Evolutionary conservation across 495 filamentous ascomycete genomes (phyloP).

Genomic region (Daldinia vernicosa): DNA sequence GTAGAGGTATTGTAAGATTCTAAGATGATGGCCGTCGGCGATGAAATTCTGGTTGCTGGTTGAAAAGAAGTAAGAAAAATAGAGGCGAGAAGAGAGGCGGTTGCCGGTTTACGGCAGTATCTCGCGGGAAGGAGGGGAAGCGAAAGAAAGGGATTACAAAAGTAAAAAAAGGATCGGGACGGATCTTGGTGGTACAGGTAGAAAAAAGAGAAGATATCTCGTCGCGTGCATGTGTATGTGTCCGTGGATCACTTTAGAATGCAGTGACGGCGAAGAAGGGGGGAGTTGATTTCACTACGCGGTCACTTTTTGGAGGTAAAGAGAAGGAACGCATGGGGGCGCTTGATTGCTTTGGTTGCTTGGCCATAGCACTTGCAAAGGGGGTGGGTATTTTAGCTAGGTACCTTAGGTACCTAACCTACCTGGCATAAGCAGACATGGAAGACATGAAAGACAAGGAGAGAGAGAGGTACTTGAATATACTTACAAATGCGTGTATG

Average conservation of each 20-base stretch:
- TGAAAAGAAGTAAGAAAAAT: constrained; percentile 1
- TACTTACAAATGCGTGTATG: background rate
- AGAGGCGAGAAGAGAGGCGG: constrained; percentile 9
- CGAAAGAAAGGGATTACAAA: constrained; percentile 30
- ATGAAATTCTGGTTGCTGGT: constrained; percentile 2
- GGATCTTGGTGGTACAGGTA: constrained; percentile 27
- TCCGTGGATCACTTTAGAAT: constrained; percentile 18
- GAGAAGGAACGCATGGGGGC: constrained; percentile 23
- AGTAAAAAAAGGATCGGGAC: constrained; percentile 5
- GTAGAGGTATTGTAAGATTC: constrained; percentile 1
- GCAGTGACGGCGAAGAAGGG: constrained; percentile 34
- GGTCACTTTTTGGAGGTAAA: constrained; percentile 35
- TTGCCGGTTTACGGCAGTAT: constrained; percentile 15
- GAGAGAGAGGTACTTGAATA: background rate
- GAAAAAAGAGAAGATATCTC: constrained; percentile 30
- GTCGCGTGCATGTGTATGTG: constrained; percentile 15
- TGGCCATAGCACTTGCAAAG: constrained; percentile 31
- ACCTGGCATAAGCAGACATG: background rate
- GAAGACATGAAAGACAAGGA: background rate
- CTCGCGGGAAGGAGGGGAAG: constrained; percentile 6
- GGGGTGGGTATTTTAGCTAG: constrained; percentile 22
- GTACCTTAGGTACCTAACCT: too few species aligned
- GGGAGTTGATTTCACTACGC: constrained; percentile 23
- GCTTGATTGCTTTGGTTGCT: constrained; percentile 39
- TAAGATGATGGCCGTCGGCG: constrained; percentile 1